Percentiles rank a stretch among this genome's conserved stretches.
These are phyloP conservation scores for Aspergillus sergii DNA, from an alignment of 2,329 filamentous ascomycete genomes.

Conservation along the genomic window DNA sequence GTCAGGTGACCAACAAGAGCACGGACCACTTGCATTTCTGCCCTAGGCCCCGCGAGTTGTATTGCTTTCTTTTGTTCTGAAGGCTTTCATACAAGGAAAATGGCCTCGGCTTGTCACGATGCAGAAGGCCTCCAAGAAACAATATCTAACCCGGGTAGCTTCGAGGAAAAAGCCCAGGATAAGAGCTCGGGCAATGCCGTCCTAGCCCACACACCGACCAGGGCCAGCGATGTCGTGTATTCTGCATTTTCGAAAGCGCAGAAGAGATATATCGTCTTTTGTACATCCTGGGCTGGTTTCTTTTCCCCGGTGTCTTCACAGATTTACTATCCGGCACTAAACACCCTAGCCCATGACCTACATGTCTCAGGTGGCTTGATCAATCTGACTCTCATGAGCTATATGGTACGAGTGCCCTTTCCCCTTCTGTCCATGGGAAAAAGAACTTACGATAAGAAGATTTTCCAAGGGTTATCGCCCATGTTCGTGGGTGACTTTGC, in stretches of 20 bases:
- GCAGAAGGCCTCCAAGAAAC: not conserved
- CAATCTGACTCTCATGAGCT: conserved; percentile 64
- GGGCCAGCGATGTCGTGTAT: not conserved
- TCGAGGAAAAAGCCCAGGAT: not conserved
- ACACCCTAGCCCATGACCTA: conserved; percentile 35
- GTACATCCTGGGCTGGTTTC: conserved; percentile 39
- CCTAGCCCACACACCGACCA: not conserved
- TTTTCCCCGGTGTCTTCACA: conserved; percentile 50
- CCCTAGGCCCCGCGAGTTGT: not conserved
- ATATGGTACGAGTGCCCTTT: conserved; percentile 56
- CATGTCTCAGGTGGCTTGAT: conserved; percentile 35
- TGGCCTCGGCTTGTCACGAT: not conserved
- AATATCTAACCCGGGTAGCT: not conserved
- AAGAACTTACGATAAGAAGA: conserved; percentile 28
- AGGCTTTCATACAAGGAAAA: not conserved
- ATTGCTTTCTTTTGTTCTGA: not conserved
- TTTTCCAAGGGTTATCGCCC: conserved; percentile 57
- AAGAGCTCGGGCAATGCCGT: not conserved
- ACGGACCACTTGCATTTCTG: not conserved
- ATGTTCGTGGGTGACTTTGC: conserved; percentile 56
- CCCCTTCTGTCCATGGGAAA: not conserved
- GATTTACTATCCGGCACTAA: conserved; percentile 48
- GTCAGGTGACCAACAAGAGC: not conserved
- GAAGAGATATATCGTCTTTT: conserved; percentile 17
- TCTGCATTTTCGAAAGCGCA: conserved; percentile 1